Evolutionary conservation across 2,329 filamentous ascomycete species (phyloP).

Genomic region (Paecilomyces fulvus): DNA sequence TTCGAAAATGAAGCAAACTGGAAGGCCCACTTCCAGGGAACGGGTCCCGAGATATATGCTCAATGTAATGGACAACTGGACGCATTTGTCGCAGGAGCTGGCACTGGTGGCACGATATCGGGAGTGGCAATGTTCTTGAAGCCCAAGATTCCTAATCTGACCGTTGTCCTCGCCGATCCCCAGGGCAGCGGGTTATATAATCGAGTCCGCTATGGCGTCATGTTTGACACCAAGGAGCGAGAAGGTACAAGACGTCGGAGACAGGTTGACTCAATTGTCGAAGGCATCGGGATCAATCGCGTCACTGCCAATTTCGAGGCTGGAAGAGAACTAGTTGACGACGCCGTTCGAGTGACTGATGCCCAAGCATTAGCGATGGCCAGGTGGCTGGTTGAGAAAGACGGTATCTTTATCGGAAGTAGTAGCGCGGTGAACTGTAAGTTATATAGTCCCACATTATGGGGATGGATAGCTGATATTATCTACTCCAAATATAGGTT

Average conservation of each 20-base stretch:
- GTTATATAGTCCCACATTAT: slow-evolving; percentile 15
- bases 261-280: slow-evolving; percentile 93
- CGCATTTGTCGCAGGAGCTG: slow-evolving; percentile 87
- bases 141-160: slow-evolving; percentile 54
- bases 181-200: slow-evolving; percentile 92
- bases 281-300: slow-evolving; percentile 91
- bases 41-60: slow-evolving; percentile 78
- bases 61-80: slow-evolving; percentile 70
- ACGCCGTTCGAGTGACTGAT: slow-evolving; percentile 82
- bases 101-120: slow-evolving; percentile 87
- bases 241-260: slow-evolving; percentile 83
- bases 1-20: slow-evolving; percentile 91
- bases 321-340: slow-evolving; percentile 76
- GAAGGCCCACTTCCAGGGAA: slow-evolving; percentile 69
- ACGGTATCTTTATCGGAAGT: slow-evolving; percentile 89
- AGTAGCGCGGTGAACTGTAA: slow-evolving; percentile 92
- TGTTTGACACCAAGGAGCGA: slow-evolving; percentile 82
- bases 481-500: slow-evolving; percentile 24
- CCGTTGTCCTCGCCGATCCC: slow-evolving; percentile 81
- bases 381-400: slow-evolving; percentile 89
- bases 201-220: slow-evolving; percentile 83
- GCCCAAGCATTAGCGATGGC: slow-evolving; percentile 88
- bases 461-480: slow-evolving; percentile 1
- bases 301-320: slow-evolving; percentile 90
- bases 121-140: slow-evolving; percentile 81